Percentiles rank a stretch among this genome's conserved stretches.
Evolutionary conservation across 2,329 filamentous ascomycete genomes (phyloP).

Genomic region (Xylariaceae sp.): DNA sequence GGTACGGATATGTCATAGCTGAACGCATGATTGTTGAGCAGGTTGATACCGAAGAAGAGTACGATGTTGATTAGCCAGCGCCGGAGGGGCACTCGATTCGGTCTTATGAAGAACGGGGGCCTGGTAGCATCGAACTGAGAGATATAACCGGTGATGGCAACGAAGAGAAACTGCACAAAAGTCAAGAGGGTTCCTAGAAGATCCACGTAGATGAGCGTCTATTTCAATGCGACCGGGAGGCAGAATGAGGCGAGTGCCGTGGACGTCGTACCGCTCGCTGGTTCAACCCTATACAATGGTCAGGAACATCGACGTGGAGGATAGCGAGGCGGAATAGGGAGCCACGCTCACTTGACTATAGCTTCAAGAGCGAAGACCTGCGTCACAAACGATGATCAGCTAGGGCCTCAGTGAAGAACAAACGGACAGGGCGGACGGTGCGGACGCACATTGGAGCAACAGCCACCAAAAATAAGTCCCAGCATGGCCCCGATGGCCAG

Average conservation of each 20-base stretch:
- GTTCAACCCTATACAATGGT: conserved; percentile 59
- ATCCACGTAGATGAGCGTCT: conserved; percentile 17
- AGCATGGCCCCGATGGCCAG: conserved; percentile 64
- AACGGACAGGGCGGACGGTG: neutral
- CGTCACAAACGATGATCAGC: conserved; percentile 27
- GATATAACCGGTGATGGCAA: conserved; percentile 70
- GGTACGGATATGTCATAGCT: conserved; percentile 95
- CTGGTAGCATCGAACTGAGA: conserved; percentile 65
- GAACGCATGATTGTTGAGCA: conserved; percentile 96
- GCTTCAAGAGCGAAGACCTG: conserved; percentile 94
- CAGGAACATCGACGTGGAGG: conserved; percentile 18
- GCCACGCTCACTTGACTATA: conserved; percentile 73
- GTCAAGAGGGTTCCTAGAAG: conserved; percentile 70
- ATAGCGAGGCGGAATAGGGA: conserved; percentile 13
- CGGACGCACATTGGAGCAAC: conserved; percentile 72
- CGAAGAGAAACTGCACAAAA: conserved; percentile 83
- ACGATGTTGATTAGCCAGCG: conserved; percentile 86
- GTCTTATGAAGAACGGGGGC: conserved; percentile 66
- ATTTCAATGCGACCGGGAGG: conserved; percentile 3
- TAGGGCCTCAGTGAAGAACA: neutral
- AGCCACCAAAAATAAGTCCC: conserved; percentile 87
- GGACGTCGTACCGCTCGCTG: conserved; percentile 62
- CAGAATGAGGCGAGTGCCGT: conserved; percentile 9
- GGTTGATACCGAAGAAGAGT: conserved; percentile 88
- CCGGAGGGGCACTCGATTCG: conserved; percentile 72